Percentiles rank a stretch among this genome's conserved stretches.
These are phyloP conservation scores for Fusarium sp. DNA, from an alignment of 2,329 filamentous ascomycete species.

Conservation along the genomic window DNA sequence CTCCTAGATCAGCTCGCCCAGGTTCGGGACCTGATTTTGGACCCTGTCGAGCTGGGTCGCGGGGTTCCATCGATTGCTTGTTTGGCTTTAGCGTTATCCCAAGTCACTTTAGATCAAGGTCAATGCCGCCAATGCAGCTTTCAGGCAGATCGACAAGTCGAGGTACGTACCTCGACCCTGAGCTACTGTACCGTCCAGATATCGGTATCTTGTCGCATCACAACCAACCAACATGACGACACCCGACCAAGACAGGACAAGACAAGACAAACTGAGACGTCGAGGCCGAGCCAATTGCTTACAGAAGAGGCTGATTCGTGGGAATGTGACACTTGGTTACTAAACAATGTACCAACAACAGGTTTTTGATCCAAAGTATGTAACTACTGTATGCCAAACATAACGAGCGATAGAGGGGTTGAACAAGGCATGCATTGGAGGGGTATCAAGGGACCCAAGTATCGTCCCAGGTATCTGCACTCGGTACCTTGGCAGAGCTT, in stretches of 20 bases:
- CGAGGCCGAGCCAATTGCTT: slow-evolving; percentile 30
- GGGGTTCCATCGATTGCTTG: slow-evolving; percentile 21
- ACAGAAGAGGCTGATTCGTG: slow-evolving; percentile 27
- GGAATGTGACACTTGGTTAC: slow-evolving; percentile 19
- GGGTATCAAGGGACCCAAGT: slow-evolving; percentile 18
- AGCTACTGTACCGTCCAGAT: background rate
- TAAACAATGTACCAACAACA: slow-evolving; percentile 27
- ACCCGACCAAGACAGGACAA: slow-evolving; percentile 9
- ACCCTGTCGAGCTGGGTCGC: slow-evolving; percentile 44
- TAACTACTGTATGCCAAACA: background rate
- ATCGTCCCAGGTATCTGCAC: slow-evolving; percentile 4
- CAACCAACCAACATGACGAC: slow-evolving; percentile 31
- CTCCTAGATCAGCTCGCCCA: slow-evolving; percentile 41
- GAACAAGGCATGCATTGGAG: slow-evolving; percentile 7
- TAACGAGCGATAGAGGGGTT: slow-evolving; percentile 4
- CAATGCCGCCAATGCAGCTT: slow-evolving; percentile 38
- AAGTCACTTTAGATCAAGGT: slow-evolving; percentile 27
- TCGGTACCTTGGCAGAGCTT: slow-evolving; percentile 12
- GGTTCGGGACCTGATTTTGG: slow-evolving; percentile 37
- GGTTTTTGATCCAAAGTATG: slow-evolving; percentile 25
- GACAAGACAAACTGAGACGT: slow-evolving; percentile 22
- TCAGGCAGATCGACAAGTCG: slow-evolving; percentile 39
- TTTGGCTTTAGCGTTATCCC: slow-evolving; percentile 37
- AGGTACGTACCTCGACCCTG: slow-evolving; percentile 31
- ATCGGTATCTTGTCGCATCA: slow-evolving; percentile 7